Conservation (phyloP, 257 asterid genomes). For the Handroanthus guayacan region DNA sequence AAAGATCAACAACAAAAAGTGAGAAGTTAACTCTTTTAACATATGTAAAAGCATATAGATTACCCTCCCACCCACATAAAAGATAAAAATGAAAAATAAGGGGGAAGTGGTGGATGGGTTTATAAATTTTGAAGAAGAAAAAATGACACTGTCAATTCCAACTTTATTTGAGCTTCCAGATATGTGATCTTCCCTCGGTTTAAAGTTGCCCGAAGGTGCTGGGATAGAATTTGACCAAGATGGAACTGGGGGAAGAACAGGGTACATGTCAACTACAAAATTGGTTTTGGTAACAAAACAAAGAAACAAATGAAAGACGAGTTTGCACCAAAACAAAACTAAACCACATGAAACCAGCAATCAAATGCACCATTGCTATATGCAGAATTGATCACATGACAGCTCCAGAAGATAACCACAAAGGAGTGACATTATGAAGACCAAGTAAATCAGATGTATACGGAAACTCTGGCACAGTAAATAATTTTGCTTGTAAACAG, state of each 20-base stretch:
- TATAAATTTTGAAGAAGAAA: constrained; percentile 1
- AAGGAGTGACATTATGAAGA: constrained; percentile 19
- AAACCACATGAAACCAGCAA: constrained; percentile 18
- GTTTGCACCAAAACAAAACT: constrained; percentile 13
- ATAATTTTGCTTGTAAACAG: constrained; percentile 2
- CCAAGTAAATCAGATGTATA: background rate
- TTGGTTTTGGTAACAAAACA: constrained; percentile 13
- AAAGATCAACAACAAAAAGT: too few species aligned
- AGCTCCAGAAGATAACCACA: constrained; percentile 23
- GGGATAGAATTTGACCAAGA: constrained; percentile 72
- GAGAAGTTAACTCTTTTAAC: too few species aligned
- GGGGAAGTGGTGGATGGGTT: background rate
- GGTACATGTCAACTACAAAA: constrained; percentile 31
- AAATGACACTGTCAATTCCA: constrained; percentile 33
- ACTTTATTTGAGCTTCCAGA: constrained; percentile 91
- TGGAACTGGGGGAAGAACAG: constrained; percentile 52
- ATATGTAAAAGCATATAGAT: too few species aligned
- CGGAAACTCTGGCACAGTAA: background rate
- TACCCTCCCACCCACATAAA: too few species aligned
- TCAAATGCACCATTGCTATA: background rate
- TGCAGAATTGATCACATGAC: background rate
- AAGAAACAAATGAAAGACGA: constrained; percentile 11
- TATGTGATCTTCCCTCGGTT: constrained; percentile 77
- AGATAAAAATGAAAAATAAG: too few species aligned
- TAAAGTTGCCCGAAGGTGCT: constrained; percentile 72